Evolutionary conservation across 2,329 filamentous ascomycete species (phyloP), one percentile per base, ranked within the genome.

Genomic region (Epichloe bromicola): DNA sequence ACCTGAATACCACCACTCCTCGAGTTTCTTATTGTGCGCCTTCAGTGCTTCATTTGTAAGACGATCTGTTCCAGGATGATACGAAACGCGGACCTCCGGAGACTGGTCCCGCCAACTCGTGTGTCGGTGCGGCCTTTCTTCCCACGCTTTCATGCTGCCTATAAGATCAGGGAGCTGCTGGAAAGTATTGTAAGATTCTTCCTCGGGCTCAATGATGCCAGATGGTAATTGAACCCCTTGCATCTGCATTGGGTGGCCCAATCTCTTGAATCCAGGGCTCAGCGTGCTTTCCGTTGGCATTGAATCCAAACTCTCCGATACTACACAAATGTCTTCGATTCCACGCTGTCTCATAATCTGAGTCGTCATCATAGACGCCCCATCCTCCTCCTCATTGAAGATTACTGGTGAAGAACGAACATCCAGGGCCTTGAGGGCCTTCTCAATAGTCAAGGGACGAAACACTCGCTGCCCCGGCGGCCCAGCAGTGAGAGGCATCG

Each of bases 401-500:
- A 12, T 33, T 3, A 19, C 20, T 20, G 42, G 43, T 57, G 43
- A 50, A 40, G 19, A 54, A 54, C 40, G 46, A 8, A 17, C 17
- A 4, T 41, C 44, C 17, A 66, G 59, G 34, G 64, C 59, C 51
- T 64, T 69, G 52, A 67, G 60, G 2, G 65, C 63, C 8, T 63
- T 60, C 30, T 75, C 71, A 36, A 72, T 65, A 2, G 67, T 67
- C 23, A 68, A 66, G n/a, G 72, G 65, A 19, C 67, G 71, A 56
- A 71, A 71, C 51, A 74, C 73, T 41, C 75, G 71, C 53, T 74
- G 72, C 19, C 76, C 76, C 12, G 76, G 76, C 41, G 76, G 76
- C 2, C 76, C 76, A 30, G 76, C 76, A 19, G 73, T 78, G 55
- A 79, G 58, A 10, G 75, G 76, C 20, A 63, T 67, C n/a, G 74